A percentile compares a stretch with the other conserved stretches of the same genome.
Evolutionary conservation across 257 asterid species (phyloP).

Genomic region (Scutellaria baicalensis): DNA sequence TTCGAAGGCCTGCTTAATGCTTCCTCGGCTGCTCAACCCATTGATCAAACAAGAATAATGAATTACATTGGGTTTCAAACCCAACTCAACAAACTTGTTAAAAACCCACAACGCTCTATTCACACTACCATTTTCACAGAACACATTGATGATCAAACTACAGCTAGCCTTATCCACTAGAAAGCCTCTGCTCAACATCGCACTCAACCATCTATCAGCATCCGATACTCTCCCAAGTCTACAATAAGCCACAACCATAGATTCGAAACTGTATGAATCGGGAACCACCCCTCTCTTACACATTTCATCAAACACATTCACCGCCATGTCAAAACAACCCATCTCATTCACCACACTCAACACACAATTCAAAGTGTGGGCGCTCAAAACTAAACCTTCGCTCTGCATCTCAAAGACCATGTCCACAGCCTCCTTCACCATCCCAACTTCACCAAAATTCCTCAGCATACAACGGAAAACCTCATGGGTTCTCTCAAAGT

Average conservation of each 20-base stretch:
- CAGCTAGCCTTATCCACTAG: constrained; percentile 70
- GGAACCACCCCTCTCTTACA: constrained; percentile 67
- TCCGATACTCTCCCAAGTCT: constrained; percentile 54
- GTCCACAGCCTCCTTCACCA: constrained; percentile 76
- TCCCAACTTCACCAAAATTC: constrained; percentile 68
- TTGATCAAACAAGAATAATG: constrained; percentile 78
- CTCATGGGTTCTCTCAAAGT: constrained; percentile 67
- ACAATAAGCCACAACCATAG: constrained; percentile 74
- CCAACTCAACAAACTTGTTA: constrained; percentile 49
- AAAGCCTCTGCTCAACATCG: constrained; percentile 65
- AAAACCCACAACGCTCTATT: constrained; percentile 65
- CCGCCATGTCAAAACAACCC: constrained; percentile 58
- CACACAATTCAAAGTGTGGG: constrained; percentile 63
- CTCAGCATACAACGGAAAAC: constrained; percentile 70
- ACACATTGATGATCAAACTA: constrained; percentile 46
- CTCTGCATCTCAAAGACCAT: constrained; percentile 79
- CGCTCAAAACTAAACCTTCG: constrained; percentile 66
- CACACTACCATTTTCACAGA: constrained; percentile 45
- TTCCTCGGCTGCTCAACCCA: constrained; percentile 68
- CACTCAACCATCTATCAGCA: constrained; percentile 67
- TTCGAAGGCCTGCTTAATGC: constrained; percentile 76
- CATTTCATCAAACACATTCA: constrained; percentile 85
- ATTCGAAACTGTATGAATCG: constrained; percentile 52
- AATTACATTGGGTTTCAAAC: constrained; percentile 66
- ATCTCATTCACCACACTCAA: constrained; percentile 44